These are phyloP conservation scores for Moesziomyces globuligerus DNA, from an alignment of 1,284 basidiomycete genomes.

Conservation along the genomic window DNA sequence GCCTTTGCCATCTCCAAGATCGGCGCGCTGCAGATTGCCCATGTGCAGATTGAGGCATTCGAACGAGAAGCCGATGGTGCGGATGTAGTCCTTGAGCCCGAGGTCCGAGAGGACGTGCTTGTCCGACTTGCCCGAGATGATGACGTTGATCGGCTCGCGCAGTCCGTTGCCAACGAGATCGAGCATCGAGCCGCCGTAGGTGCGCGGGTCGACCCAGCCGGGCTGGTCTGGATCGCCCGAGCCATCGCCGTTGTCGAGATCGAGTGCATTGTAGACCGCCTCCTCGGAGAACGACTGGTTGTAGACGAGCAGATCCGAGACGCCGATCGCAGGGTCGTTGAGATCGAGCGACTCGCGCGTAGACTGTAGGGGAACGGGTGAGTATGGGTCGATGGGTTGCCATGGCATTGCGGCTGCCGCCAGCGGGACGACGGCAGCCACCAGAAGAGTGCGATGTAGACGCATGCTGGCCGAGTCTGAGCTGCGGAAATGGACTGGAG, in stretches of 20 bases:
- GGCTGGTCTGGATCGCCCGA: constrained; percentile 34
- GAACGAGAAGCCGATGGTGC: constrained; percentile 75
- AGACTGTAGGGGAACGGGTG: constrained; percentile 7
- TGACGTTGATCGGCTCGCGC: constrained; percentile 88
- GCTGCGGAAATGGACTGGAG: no score
- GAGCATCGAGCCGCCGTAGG: constrained; percentile 57
- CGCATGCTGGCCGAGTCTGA: constrained; percentile 16
- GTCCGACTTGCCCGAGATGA: constrained; percentile 85
- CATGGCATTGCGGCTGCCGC: constrained; percentile 15
- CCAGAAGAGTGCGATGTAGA: constrained; percentile 8
- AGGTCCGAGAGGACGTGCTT: constrained; percentile 76
- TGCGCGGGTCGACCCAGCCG: constrained; percentile 55
- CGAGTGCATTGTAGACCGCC: constrained; percentile 31
- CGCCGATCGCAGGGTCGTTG: constrained; percentile 22
- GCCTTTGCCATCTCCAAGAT: constrained; percentile 86
- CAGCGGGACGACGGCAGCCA: neutral
- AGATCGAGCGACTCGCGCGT: constrained; percentile 33
- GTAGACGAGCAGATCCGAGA: constrained; percentile 24
- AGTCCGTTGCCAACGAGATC: constrained; percentile 75
- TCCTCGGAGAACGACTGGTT: constrained; percentile 41
- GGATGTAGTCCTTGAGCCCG: constrained; percentile 82
- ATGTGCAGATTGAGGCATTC: constrained; percentile 86
- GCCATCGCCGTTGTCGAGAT: constrained; percentile 44
- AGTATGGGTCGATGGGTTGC: constrained; percentile 24
- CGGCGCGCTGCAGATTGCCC: constrained; percentile 77